phyloP scores from a whole-genome alignment of 805 yeast species.

The Pichia manshurica region DNA sequence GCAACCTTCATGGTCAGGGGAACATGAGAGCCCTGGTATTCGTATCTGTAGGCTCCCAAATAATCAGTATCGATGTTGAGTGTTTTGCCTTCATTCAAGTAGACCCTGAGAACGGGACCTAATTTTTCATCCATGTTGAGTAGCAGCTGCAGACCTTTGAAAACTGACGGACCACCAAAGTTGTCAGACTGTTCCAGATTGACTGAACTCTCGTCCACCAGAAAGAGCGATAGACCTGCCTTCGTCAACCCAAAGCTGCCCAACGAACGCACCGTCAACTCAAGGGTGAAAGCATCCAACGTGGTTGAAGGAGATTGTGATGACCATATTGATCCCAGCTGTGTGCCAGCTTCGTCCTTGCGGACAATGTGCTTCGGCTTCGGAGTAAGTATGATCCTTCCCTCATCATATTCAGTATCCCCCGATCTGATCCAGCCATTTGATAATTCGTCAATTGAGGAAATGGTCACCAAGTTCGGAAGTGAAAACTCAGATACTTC shows the following conservation, averaged over 20 bases:
- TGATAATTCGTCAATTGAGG: constrained; percentile 32
- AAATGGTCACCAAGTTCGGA: constrained; percentile 22
- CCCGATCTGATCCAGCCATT: constrained; percentile 40
- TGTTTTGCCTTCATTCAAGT: constrained; percentile 51
- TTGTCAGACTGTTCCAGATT: constrained; percentile 30
- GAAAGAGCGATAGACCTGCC: constrained; percentile 58
- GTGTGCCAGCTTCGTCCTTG: constrained; percentile 19
- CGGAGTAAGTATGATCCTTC: constrained; percentile 51
- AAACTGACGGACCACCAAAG: constrained; percentile 52
- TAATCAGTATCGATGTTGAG: constrained; percentile 23
- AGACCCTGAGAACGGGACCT: constrained; percentile 51
- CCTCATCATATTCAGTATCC: constrained; percentile 39
- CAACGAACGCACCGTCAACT: constrained; percentile 56
- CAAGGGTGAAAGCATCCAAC: constrained; percentile 40
- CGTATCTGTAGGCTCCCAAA: constrained; percentile 30
- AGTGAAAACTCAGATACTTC: constrained; percentile 18
- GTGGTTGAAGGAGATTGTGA: constrained; percentile 4
- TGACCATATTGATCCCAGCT: constrained; percentile 43
- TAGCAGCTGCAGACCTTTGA: constrained; percentile 60
- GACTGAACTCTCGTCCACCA: constrained; percentile 34
- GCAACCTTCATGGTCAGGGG: constrained; percentile 66
- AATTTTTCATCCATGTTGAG: constrained; percentile 43
- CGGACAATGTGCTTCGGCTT: constrained; percentile 23
- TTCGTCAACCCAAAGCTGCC: constrained; percentile 44
- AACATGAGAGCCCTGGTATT: constrained; percentile 61